A percentile compares a stretch with the other conserved stretches of the same genome.
Evolutionary conservation across 2,329 filamentous ascomycete species (phyloP).

Genomic region (Pseudocercospora ulei): DNA sequence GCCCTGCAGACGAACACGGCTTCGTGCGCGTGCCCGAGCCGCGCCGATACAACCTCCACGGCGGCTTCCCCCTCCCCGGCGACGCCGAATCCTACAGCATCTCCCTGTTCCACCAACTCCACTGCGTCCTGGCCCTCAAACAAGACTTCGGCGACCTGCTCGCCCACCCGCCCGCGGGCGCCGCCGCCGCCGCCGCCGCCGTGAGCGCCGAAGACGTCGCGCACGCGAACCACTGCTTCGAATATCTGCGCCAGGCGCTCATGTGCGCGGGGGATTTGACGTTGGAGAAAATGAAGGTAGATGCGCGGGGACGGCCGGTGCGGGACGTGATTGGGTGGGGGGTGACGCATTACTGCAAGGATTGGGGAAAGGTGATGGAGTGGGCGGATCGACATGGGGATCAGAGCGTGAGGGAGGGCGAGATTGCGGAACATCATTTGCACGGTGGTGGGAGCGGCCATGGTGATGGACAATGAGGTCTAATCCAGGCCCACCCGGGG

Average conservation of each 20-base stretch:
- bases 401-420: constrained; percentile 3
- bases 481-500: too few species aligned
- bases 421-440: constrained; percentile 1
- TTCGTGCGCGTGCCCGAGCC: constrained; percentile 11
- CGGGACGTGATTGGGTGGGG: constrained; percentile 11
- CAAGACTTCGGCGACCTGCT: not conserved
- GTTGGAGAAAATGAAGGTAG: constrained; percentile 5
- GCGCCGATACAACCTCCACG: not conserved
- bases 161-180: too few species aligned
- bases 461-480: too few species aligned
- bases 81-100: constrained; percentile 8
- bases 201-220: not conserved
- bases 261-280: constrained; percentile 12
- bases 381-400: constrained; percentile 1
- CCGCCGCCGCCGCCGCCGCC: too few species aligned
- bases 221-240: constrained; percentile 9
- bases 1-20: constrained; percentile 2
- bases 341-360: constrained; percentile 8
- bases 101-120: constrained; percentile 11
- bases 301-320: constrained; percentile 3
- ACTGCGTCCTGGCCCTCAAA: constrained; percentile 2
- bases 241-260: constrained; percentile 9
- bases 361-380: constrained; percentile 4
- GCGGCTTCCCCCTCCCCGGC: constrained; percentile 7
- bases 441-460: constrained; percentile 1